Evolutionary conservation across 2,329 filamentous ascomycete genomes (phyloP).

Genomic region (Colletotrichum acutatum): DNA sequence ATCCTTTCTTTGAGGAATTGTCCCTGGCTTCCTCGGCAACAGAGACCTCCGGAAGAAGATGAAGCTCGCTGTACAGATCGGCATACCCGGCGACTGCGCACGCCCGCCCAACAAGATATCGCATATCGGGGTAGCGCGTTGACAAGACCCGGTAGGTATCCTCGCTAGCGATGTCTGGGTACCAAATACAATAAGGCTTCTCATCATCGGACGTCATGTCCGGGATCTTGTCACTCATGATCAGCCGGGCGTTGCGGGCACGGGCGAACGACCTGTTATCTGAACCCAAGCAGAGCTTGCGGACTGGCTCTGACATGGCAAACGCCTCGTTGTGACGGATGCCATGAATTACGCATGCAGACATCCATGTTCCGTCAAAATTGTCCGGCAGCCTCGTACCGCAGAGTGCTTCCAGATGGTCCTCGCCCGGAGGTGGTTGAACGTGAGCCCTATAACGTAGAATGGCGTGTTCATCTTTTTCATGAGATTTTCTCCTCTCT

Average conservation of each 20-base stretch:
- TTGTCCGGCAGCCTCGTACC: background rate
- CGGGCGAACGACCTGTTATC: background rate
- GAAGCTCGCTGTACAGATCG: conserved; percentile 48
- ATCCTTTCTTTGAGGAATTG: conserved; percentile 39
- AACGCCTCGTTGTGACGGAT: conserved; percentile 1
- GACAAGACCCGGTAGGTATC: conserved; percentile 49
- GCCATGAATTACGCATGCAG: background rate
- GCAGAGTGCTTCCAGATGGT: background rate
- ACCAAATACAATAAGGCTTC: conserved; percentile 55
- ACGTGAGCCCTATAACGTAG: no score
- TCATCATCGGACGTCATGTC: conserved; percentile 38
- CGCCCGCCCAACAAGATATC: conserved; percentile 52
- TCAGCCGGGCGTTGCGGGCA: conserved; percentile 44
- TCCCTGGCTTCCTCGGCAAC: conserved; percentile 52
- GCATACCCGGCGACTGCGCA: conserved; percentile 52
- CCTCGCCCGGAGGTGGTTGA: background rate
- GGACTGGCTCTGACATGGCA: background rate
- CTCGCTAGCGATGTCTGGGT: conserved; percentile 49
- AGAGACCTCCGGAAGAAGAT: conserved; percentile 50
- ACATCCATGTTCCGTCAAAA: background rate
- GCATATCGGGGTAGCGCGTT: conserved; percentile 45
- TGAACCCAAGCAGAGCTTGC: conserved; percentile 1
- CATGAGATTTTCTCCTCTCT: no score
- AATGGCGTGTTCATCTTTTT: no score
- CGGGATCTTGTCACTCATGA: conserved; percentile 50